Conservation (phyloP, 1,284 basidiomycete genomes). For the Lentinula novae-zelandiae region DNA sequence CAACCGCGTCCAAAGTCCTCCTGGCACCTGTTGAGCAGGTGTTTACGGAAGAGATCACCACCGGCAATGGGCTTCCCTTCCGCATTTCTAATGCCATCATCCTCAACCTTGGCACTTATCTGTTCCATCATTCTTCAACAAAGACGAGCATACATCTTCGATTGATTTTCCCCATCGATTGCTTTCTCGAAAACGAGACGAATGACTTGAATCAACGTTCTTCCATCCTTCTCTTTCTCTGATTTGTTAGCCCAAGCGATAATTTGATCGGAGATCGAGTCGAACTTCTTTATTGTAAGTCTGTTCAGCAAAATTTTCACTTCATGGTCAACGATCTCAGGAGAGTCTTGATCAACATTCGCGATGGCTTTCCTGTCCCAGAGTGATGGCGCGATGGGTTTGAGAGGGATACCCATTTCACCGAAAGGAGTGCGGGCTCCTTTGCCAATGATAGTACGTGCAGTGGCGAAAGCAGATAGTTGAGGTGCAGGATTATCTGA, state of each 20-base stretch:
- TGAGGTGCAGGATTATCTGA: slow-evolving; percentile 41
- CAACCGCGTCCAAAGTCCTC: slow-evolving; percentile 93
- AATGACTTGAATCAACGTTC: slow-evolving; percentile 94
- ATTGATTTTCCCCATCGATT: slow-evolving; percentile 74
- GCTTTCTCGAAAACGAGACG: slow-evolving; percentile 96
- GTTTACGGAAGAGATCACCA: slow-evolving; percentile 92
- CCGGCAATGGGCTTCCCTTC: slow-evolving; percentile 87
- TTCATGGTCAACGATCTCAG: slow-evolving; percentile 88
- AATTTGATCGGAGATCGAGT: slow-evolving; percentile 91
- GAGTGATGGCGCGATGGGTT: slow-evolving; percentile 75
- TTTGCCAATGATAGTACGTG: slow-evolving; percentile 74
- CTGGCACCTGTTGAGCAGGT: slow-evolving; percentile 89
- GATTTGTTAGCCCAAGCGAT: slow-evolving; percentile 94
- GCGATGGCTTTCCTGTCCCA: slow-evolving; percentile 59
- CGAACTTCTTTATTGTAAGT: slow-evolving; percentile 96
- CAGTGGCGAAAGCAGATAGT: slow-evolving; percentile 69
- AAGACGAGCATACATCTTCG: slow-evolving; percentile 94
- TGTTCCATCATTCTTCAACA: slow-evolving; percentile 93
- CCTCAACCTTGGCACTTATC: slow-evolving; percentile 82
- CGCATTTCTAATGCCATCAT: slow-evolving; percentile 73
- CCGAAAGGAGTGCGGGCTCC: slow-evolving; percentile 42
- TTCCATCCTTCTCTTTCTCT: slow-evolving; percentile 87
- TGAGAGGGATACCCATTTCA: slow-evolving; percentile 62
- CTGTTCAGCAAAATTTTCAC: slow-evolving; percentile 95
- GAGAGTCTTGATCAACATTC: slow-evolving; percentile 58